phyloP scores from a whole-genome alignment of 345 rosid species.

The Eucalyptus coolabah region DNA sequence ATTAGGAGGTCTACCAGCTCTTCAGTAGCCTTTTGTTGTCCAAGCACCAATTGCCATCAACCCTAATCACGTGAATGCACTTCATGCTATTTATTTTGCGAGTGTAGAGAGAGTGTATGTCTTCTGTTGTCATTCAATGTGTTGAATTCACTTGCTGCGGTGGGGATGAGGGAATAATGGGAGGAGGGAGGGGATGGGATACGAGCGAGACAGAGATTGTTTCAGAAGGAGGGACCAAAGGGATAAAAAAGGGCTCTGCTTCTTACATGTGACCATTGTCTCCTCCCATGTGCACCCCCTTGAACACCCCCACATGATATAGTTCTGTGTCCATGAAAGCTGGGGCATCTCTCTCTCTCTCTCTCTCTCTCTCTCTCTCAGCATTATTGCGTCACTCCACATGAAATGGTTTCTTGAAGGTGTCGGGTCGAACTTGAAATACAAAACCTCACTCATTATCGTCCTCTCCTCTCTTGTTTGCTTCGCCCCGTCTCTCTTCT shows the following conservation, averaged over 20 bases:
- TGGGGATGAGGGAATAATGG: not conserved
- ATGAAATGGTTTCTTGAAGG: not conserved
- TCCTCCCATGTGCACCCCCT: conserved; percentile 22
- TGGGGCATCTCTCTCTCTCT: not conserved
- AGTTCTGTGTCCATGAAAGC: not conserved
- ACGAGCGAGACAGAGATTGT: not conserved
- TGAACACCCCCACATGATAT: not conserved
- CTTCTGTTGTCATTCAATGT: not conserved
- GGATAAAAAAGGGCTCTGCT: not conserved
- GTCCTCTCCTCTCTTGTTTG: not conserved
- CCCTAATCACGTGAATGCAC: not conserved
- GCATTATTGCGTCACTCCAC: not conserved
- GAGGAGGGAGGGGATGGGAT: not conserved
- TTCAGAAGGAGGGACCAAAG: not conserved
- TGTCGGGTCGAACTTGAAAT: not conserved
- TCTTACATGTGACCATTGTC: conserved; percentile 18
- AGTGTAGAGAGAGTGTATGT: not conserved
- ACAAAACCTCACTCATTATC: not conserved
- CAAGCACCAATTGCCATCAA: not conserved
- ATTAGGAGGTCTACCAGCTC: not conserved
- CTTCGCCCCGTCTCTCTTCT: not conserved
- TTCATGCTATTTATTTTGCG: not conserved
- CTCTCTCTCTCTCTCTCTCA: not conserved
- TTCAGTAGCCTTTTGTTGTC: not conserved
- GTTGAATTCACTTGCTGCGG: not conserved